Evolutionary conservation across 352 stramenopile genomes (phyloP).

Genomic region (Blastocystis sp.): DNA sequence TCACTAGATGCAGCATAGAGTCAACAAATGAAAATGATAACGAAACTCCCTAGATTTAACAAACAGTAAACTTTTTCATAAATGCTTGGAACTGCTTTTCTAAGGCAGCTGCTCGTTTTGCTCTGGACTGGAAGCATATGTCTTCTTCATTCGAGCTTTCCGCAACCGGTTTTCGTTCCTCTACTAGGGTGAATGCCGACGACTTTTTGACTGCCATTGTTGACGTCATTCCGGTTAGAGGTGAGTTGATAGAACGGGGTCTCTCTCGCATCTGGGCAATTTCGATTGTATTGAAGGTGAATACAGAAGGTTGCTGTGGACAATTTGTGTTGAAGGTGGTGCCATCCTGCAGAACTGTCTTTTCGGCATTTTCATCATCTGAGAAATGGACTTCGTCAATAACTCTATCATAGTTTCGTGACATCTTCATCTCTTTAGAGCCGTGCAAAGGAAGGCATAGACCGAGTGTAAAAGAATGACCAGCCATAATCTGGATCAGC

Average conservation of each 20-base stretch:
- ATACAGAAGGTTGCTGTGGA: background rate
- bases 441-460: background rate
- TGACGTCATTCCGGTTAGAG: background rate
- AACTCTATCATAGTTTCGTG: background rate
- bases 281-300: constrained; percentile 28
- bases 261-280: background rate
- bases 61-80: background rate
- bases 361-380: background rate
- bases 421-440: background rate
- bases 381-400: background rate
- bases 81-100: constrained; percentile 33
- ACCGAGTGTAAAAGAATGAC: background rate
- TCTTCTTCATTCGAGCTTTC: background rate
- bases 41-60: background rate
- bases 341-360: background rate
- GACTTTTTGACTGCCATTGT: background rate
- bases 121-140: constrained; percentile 10
- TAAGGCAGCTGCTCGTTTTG: background rate
- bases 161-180: background rate
- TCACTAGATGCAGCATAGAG: background rate
- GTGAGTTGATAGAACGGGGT: background rate
- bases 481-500: background rate
- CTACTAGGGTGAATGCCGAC: background rate
- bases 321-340: background rate
- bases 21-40: background rate